These are phyloP conservation scores for Aquanectria penicillioides DNA, from an alignment of 2,329 filamentous ascomycete genomes.

Conservation along the genomic window DNA sequence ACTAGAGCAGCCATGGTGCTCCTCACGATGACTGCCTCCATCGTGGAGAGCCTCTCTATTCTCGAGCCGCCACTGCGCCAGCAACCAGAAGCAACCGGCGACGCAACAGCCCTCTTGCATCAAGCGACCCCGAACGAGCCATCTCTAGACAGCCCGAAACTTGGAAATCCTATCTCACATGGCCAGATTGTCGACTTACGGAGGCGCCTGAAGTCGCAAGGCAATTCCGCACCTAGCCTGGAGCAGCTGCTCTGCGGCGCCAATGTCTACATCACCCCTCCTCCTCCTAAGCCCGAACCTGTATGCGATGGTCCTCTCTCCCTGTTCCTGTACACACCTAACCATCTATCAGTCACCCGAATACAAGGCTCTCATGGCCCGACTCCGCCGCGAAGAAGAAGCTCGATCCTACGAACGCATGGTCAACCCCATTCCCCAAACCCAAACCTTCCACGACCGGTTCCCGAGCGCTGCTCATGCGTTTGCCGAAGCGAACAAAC, in stretches of 20 bases:
- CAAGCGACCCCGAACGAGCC: constrained; percentile 58
- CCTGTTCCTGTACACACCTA: background rate
- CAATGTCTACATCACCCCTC: constrained; percentile 80
- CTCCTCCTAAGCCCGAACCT: constrained; percentile 79
- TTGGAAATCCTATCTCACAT: constrained; percentile 78
- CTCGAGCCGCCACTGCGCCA: constrained; percentile 37
- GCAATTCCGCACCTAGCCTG: constrained; percentile 59
- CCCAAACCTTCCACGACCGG: constrained; percentile 68
- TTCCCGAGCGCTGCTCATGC: constrained; percentile 65
- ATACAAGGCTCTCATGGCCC: constrained; percentile 88
- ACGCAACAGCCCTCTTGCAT: constrained; percentile 15
- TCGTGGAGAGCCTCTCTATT: constrained; percentile 69
- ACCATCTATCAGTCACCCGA: constrained; percentile 69
- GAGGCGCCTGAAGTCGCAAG: constrained; percentile 56
- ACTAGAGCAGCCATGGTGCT: constrained; percentile 69
- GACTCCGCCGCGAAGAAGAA: constrained; percentile 85
- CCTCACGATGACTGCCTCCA: constrained; percentile 77
- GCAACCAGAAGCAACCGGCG: constrained; percentile 21
- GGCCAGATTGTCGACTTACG: constrained; percentile 73
- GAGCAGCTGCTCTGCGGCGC: constrained; percentile 78
- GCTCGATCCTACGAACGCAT: constrained; percentile 84
- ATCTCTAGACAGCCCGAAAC: constrained; percentile 56
- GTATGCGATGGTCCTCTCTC: constrained; percentile 57
- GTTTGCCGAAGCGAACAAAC: constrained; percentile 65
- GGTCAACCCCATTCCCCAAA: constrained; percentile 66